Percentiles rank a stretch among this genome's conserved stretches.
phyloP scores from a whole-genome alignment of 306 rosid species.

The Hylodesmum podocarpum region DNA sequence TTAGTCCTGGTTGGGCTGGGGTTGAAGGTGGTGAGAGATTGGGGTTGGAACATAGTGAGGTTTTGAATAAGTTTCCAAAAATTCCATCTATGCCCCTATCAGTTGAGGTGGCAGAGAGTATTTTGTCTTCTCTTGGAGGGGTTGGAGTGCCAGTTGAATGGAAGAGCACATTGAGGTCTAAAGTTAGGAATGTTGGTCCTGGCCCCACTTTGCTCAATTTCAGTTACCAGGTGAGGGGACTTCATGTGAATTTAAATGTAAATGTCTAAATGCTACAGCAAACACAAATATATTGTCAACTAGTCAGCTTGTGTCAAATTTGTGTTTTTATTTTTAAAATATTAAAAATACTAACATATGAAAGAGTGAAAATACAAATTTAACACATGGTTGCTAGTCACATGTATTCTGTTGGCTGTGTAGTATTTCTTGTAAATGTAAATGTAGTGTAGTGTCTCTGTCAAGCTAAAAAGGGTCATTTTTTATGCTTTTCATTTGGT shows the following conservation, averaged over 20 bases:
- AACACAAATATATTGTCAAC: too few species aligned
- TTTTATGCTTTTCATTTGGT: neutral
- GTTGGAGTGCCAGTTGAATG: slow-evolving; percentile 54
- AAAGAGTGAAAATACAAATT: too few species aligned
- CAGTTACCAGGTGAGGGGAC: slow-evolving; percentile 68
- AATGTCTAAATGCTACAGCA: too few species aligned
- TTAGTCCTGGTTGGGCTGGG: slow-evolving; percentile 88
- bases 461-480: neutral
- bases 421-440: too few species aligned
- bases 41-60: slow-evolving; percentile 58
- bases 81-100: slow-evolving; percentile 93
- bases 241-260: too few species aligned
- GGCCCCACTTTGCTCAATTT: slow-evolving; percentile 81
- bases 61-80: slow-evolving; percentile 75
- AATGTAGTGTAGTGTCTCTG: neutral
- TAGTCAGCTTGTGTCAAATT: too few species aligned
- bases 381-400: too few species aligned
- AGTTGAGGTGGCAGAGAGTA: slow-evolving; percentile 50
- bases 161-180: slow-evolving; percentile 37
- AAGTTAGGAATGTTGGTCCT: slow-evolving; percentile 61
- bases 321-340: too few species aligned
- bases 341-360: too few species aligned
- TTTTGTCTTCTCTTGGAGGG: slow-evolving; percentile 57
- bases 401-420: too few species aligned
- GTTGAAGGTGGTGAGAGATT: slow-evolving; percentile 71